Evolutionary conservation across 2,329 filamentous ascomycete genomes (phyloP), one percentile per base, ranked within the genome.

Genomic region (Dactylonectria macrodidyma): DNA sequence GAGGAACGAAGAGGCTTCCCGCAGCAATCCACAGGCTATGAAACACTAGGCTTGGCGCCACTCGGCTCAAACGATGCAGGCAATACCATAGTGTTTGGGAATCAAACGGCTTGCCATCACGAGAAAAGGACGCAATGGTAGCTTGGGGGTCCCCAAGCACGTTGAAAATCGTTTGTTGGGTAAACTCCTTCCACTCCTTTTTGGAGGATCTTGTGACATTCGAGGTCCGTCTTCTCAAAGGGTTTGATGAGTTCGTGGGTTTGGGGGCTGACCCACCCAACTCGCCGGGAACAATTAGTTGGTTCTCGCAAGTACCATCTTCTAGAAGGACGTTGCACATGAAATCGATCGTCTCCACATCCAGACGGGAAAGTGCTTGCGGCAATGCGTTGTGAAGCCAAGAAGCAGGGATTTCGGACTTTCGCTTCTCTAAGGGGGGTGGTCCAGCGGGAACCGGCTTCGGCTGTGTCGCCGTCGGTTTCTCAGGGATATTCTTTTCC

Each of bases 1-100:
- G 88, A 2, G 88, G 85, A n/a, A 83, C 80, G 71, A 91, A 92
- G 5, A 92, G 80, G 54, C 84, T 84, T 8, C 84, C 86, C 1
- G 89, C 84, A 6, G 88, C 88, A 70, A 88, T 82, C 91, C 91
- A 93, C 5, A 92, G 81, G 72, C 88, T 90, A 74, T 91, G 87
- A 59, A 91, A 87, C 2, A 92, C 88, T 22, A 91, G 76, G 54
- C 82, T 88, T 5, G 89, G 88, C 16, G 86, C 84, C 48, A 86
- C 84, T 56, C 88, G 83, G 5, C 87, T 89, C 78, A 92, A 80
- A 63, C 87, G 86, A 62, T 90, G 79, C 84, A 90, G 89, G 73
- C 87, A 88, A 74, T 90, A 91, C 88, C 87, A 92, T 1, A 90
- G 80, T 14, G 86, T 88, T 59, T 89, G 88, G 1, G 89, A 90